A percentile compares a stretch with the other conserved stretches of the same genome.
Evolutionary conservation across 805 yeast genomes (phyloP).

Genomic region (Candida yuanshanica): DNA sequence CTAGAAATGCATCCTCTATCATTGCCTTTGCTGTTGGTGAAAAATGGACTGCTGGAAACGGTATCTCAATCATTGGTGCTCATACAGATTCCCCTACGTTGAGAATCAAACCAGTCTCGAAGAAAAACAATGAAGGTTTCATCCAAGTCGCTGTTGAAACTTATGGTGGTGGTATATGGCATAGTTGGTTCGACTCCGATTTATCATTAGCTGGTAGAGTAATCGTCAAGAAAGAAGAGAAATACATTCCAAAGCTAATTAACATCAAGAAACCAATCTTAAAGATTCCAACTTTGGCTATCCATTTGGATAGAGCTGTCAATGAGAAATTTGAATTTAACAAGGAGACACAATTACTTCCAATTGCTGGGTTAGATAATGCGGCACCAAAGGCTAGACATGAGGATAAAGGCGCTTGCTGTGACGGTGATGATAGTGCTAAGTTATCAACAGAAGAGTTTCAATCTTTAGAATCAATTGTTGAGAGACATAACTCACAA

Average conservation of each 20-base stretch:
- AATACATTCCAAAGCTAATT: slow-evolving; percentile 59
- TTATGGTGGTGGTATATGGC: slow-evolving; percentile 96
- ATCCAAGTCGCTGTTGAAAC: slow-evolving; percentile 89
- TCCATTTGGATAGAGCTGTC: slow-evolving; percentile 77
- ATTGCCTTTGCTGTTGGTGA: slow-evolving; percentile 83
- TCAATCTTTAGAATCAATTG: slow-evolving; percentile 56
- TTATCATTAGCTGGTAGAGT: slow-evolving; percentile 90
- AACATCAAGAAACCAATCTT: slow-evolving; percentile 79
- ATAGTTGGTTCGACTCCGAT: slow-evolving; percentile 96
- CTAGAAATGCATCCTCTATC: slow-evolving; percentile 84
- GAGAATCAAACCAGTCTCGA: slow-evolving; percentile 82
- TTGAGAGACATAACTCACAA: slow-evolving; percentile 72
- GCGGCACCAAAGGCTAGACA: slow-evolving; percentile 23
- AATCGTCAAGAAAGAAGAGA: slow-evolving; percentile 45
- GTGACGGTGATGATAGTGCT: slow-evolving; percentile 44
- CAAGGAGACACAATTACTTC: slow-evolving; percentile 79
- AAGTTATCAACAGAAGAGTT: slow-evolving; percentile 50
- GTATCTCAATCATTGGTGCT: slow-evolving; percentile 87
- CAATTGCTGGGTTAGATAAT: slow-evolving; percentile 68
- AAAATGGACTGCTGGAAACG: slow-evolving; percentile 67
- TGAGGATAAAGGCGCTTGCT: slow-evolving; percentile 29
- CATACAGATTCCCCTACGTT: slow-evolving; percentile 94
- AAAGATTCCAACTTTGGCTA: slow-evolving; percentile 92
- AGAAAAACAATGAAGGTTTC: slow-evolving; percentile 64
- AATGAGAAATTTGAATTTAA: slow-evolving; percentile 81